Evolutionary conservation across 129 eudicot genomes (phyloP).

Genomic region (Flaveria bidentis): DNA sequence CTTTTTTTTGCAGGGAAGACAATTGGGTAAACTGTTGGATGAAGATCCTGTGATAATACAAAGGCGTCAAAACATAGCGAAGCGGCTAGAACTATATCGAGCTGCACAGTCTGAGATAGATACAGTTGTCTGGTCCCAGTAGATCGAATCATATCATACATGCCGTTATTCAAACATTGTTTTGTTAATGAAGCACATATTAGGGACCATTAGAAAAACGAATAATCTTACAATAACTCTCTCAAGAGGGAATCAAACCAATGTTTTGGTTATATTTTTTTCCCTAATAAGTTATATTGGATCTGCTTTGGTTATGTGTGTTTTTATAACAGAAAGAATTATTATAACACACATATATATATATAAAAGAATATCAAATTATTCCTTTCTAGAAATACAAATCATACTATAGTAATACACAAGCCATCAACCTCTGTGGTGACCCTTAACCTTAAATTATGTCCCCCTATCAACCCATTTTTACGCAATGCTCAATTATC

Average conservation of each 20-base stretch:
- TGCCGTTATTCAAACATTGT: not conserved
- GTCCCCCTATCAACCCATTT: slow-evolving; percentile 21
- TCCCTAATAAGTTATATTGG: too few relatives aligned
- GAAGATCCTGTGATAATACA: slow-evolving; percentile 92
- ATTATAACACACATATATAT: too few relatives aligned
- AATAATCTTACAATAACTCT: too few relatives aligned
- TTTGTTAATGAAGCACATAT: not conserved
- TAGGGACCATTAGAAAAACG: too few relatives aligned
- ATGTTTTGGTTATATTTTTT: too few relatives aligned
- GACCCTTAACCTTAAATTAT: slow-evolving; percentile 30
- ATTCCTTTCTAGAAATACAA: not conserved
- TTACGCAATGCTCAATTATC: slow-evolving; percentile 31
- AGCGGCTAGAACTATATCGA: slow-evolving; percentile 87
- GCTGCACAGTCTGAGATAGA: slow-evolving; percentile 93
- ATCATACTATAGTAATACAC: not conserved
- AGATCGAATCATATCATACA: slow-evolving; percentile 9
- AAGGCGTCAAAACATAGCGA: slow-evolving; percentile 69
- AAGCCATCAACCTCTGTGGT: slow-evolving; percentile 35
- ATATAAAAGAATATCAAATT: too few relatives aligned
- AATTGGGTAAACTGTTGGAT: slow-evolving; percentile 76
- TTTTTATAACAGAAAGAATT: too few relatives aligned
- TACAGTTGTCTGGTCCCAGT: slow-evolving; percentile 82
- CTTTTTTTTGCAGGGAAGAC: slow-evolving; percentile 53
- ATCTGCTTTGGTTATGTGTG: too few relatives aligned
- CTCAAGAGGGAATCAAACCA: too few relatives aligned